Conservation (phyloP, 306 rosid species). For the Fragaria nilgerrensis region DNA sequence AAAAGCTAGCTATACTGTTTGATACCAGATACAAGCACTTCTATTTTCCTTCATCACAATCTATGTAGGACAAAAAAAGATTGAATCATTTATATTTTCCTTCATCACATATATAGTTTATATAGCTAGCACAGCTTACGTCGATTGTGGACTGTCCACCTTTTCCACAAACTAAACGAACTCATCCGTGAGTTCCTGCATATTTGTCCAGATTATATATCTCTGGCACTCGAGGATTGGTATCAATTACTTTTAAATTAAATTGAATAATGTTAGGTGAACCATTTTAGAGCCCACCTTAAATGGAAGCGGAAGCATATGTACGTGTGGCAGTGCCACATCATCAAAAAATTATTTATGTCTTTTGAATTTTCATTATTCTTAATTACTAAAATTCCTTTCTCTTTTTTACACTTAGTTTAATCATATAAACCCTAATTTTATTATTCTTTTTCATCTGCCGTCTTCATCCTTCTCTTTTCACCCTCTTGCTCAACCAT, state of each 20-base stretch:
- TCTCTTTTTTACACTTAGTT: no score
- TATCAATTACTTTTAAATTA: neutral
- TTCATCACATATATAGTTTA: neutral
- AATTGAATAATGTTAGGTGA: no score
- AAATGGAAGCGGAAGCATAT: no score
- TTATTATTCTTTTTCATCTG: no score
- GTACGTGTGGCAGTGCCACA: no score
- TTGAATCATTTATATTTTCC: neutral
- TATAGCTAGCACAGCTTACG: neutral
- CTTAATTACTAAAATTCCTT: no score
- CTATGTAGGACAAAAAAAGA: constrained; percentile 10
- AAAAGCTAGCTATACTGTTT: neutral
- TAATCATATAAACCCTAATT: no score
- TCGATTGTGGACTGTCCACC: constrained; percentile 21
- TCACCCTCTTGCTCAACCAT: no score
- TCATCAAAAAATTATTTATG: no score
- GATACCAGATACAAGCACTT: constrained; percentile 29
- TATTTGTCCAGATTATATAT: neutral
- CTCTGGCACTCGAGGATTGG: neutral
- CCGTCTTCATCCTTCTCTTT: no score
- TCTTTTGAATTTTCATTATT: no score
- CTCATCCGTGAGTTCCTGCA: neutral
- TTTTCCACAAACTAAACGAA: neutral
- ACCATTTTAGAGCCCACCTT: no score
- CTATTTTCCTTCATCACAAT: constrained; percentile 9